Conservation (phyloP, 2,329 filamentous ascomycete species). For the Trichophyton mentagrophytes region DNA sequence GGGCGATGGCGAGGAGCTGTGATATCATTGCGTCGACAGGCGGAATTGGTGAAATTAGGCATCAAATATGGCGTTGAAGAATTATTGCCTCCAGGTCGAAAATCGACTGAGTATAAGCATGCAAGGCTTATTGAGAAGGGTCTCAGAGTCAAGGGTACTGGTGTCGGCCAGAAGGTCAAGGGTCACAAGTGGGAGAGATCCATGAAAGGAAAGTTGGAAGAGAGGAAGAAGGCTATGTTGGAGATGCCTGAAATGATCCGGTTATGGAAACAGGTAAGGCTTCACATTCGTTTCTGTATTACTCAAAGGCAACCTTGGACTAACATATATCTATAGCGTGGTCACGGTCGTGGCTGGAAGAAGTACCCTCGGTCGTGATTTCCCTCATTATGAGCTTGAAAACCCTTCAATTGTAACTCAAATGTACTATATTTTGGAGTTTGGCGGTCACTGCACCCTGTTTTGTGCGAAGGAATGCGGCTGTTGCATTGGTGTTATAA, state of each 20-base stretch:
- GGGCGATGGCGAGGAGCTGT: conserved; percentile 73
- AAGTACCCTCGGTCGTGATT: conserved; percentile 50
- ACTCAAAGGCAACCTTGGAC: neutral
- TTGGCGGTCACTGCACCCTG: neutral
- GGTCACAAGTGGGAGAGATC: conserved; percentile 86
- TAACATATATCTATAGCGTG: conserved; percentile 38
- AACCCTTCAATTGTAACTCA: neutral
- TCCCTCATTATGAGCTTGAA: neutral
- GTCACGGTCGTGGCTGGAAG: conserved; percentile 62
- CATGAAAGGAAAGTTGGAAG: conserved; percentile 69
- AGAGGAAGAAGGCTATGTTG: conserved; percentile 82
- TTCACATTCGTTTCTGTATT: neutral
- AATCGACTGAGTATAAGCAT: conserved; percentile 57
- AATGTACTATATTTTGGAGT: conserved; percentile 1
- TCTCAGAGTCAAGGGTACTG: conserved; percentile 78
- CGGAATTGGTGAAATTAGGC: conserved; percentile 74
- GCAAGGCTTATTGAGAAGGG: conserved; percentile 64
- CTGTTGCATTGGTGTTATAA: neutral
- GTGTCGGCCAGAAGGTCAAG: conserved; percentile 86
- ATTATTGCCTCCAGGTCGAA: conserved; percentile 61
- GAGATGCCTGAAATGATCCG: conserved; percentile 86
- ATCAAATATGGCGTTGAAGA: conserved; percentile 65
- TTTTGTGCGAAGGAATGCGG: neutral
- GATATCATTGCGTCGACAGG: conserved; percentile 70
- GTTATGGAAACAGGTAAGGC: conserved; percentile 76